Conservation (phyloP, 2,329 filamentous ascomycete species). For the Cladosporium sp. region DNA sequence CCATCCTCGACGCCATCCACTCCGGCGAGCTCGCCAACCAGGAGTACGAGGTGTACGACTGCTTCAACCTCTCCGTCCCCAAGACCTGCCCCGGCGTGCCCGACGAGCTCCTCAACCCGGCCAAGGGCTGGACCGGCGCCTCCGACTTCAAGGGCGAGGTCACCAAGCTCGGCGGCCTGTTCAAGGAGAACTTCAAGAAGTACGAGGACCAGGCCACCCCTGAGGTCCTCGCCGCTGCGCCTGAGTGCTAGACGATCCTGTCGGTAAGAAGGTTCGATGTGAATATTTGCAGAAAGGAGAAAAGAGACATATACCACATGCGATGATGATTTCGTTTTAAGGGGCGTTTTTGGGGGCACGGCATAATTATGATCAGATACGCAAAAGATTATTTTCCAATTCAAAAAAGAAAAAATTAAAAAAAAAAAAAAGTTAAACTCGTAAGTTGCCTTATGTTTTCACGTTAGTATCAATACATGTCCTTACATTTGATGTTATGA, state of each 20-base stretch:
- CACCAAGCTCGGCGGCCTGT: conserved; percentile 81
- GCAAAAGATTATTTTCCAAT: neutral
- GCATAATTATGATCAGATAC: neutral
- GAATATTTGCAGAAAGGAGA: neutral
- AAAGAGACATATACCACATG: conserved; percentile 5
- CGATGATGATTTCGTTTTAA: neutral
- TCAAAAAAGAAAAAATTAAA: too few relatives aligned
- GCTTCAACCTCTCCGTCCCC: conserved; percentile 96
- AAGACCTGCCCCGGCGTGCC: conserved; percentile 87
- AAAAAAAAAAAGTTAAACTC: too few relatives aligned
- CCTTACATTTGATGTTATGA: too few relatives aligned
- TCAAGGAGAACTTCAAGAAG: conserved; percentile 97
- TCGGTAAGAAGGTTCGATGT: neutral
- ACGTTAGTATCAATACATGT: too few relatives aligned
- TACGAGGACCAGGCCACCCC: conserved; percentile 70
- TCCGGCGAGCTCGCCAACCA: conserved; percentile 88
- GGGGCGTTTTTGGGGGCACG: neutral
- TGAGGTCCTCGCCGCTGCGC: conserved; percentile 45
- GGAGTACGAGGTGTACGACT: conserved; percentile 91
- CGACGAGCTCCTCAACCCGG: conserved; percentile 88
- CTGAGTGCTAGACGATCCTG: conserved; percentile 17
- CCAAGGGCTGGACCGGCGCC: conserved; percentile 82
- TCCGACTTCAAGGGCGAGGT: conserved; percentile 85
- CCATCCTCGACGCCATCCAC: conserved; percentile 98
- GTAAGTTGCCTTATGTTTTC: too few relatives aligned